These are phyloP conservation scores for Heritiera littoralis DNA, from an alignment of 345 rosid genomes.

Conservation along the genomic window DNA sequence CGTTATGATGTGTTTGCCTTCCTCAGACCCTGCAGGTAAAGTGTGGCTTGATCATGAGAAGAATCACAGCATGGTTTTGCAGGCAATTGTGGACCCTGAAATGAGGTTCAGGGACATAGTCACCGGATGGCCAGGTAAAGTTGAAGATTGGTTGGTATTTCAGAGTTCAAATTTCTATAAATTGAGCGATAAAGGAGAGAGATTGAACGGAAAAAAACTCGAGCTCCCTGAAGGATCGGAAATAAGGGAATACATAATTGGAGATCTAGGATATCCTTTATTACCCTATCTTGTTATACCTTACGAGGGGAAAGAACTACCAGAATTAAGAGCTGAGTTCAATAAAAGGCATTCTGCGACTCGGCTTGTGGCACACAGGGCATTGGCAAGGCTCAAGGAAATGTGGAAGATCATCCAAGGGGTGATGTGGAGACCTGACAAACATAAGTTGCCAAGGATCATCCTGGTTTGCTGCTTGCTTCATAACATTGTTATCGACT, in stretches of 20 bases:
- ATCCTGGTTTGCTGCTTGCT: conserved; percentile 70
- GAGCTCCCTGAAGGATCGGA: conserved; percentile 45
- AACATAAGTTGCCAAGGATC: conserved; percentile 58
- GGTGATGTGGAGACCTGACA: conserved; percentile 73
- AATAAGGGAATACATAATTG: conserved; percentile 58
- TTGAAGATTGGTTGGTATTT: conserved; percentile 47
- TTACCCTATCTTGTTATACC: conserved; percentile 62
- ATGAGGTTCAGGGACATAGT: conserved; percentile 64
- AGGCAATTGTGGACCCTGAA: conserved; percentile 57
- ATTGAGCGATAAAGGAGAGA: conserved; percentile 50
- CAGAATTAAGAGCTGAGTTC: conserved; percentile 43
- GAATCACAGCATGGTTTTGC: conserved; percentile 65
- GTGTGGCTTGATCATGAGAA: conserved; percentile 58
- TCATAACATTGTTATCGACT: conserved; percentile 58
- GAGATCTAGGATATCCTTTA: conserved; percentile 58
- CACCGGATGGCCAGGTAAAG: conserved; percentile 74
- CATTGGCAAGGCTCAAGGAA: conserved; percentile 55
- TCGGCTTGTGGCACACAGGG: conserved; percentile 50
- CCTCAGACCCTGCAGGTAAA: conserved; percentile 48
- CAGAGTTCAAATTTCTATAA: conserved; percentile 46
- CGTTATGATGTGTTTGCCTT: conserved; percentile 51
- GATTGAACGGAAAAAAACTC: conserved; percentile 45
- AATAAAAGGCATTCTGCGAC: conserved; percentile 44
- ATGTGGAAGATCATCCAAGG: conserved; percentile 61
- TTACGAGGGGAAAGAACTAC: conserved; percentile 44